These are phyloP conservation scores for Ogataea zsoltii DNA, from an alignment of 805 yeast genomes.

Conservation along the genomic window DNA sequence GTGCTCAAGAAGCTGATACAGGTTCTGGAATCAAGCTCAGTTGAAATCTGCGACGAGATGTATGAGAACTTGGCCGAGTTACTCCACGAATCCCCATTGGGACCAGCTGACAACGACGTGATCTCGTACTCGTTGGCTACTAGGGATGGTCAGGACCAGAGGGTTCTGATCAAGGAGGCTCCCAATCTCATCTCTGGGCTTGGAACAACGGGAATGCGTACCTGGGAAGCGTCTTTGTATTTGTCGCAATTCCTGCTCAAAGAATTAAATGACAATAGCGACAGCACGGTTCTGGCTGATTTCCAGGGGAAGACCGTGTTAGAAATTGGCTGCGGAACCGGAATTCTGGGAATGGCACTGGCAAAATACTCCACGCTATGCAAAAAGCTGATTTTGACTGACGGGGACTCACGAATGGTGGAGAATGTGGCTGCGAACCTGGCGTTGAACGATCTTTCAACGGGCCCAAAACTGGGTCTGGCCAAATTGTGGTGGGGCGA, in stretches of 20 bases:
- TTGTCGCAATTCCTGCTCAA: constrained; percentile 52
- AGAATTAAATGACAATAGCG: not conserved
- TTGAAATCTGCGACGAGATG: constrained; percentile 41
- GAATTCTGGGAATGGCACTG: constrained; percentile 62
- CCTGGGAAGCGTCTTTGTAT: constrained; percentile 91
- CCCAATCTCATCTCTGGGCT: constrained; percentile 65
- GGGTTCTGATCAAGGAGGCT: constrained; percentile 50
- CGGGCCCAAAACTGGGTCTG: constrained; percentile 24
- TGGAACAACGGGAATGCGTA: constrained; percentile 88
- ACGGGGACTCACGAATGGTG: constrained; percentile 62
- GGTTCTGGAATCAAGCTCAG: constrained; percentile 30
- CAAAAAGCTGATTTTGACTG: constrained; percentile 50
- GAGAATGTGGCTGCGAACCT: constrained; percentile 48
- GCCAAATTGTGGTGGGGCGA: constrained; percentile 63
- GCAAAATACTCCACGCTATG: constrained; percentile 26
- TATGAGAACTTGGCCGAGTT: constrained; percentile 43
- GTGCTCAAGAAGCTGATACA: constrained; percentile 46
- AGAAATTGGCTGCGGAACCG: constrained; percentile 92
- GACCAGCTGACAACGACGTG: constrained; percentile 41
- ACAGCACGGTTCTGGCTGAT: not conserved
- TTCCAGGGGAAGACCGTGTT: constrained; percentile 41
- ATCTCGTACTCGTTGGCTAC: constrained; percentile 36
- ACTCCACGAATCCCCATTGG: constrained; percentile 34
- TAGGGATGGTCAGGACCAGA: constrained; percentile 7
- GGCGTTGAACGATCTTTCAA: constrained; percentile 39